Conservation (phyloP, 2,329 filamentous ascomycete genomes). For the Pseudocercospora fijiensis region DNA sequence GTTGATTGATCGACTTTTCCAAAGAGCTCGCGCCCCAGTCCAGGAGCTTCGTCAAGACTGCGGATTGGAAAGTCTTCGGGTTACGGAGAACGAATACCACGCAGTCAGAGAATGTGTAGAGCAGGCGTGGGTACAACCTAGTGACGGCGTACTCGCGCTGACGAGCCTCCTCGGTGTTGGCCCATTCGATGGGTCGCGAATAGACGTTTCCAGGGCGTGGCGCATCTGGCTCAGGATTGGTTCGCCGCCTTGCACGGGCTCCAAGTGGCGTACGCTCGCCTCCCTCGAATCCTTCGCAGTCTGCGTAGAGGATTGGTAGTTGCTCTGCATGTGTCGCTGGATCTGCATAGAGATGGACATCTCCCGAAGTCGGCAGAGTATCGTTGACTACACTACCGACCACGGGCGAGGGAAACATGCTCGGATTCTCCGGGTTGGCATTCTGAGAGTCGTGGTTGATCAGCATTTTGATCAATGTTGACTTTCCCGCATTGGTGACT, state of each 20-base stretch:
- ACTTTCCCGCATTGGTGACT: slow-evolving; percentile 49
- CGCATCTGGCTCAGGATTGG: slow-evolving; percentile 20
- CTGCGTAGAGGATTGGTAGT: slow-evolving; percentile 51
- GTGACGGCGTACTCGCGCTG: slow-evolving; percentile 43
- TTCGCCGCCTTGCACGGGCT: slow-evolving; percentile 28
- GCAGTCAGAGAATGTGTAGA: slow-evolving; percentile 48
- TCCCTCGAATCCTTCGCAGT: slow-evolving; percentile 55
- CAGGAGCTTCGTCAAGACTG: slow-evolving; percentile 43
- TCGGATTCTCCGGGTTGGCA: slow-evolving; percentile 30
- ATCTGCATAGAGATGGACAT: slow-evolving; percentile 55
- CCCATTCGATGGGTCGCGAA: slow-evolving; percentile 37
- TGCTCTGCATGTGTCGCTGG: slow-evolving; percentile 43
- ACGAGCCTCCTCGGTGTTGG: slow-evolving; percentile 32
- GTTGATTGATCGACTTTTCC: slow-evolving; percentile 57
- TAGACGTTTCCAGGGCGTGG: slow-evolving; percentile 24
- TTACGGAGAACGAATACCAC: slow-evolving; percentile 46
- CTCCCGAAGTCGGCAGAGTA: slow-evolving; percentile 50
- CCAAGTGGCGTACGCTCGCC: slow-evolving; percentile 47
- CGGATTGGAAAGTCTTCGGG: slow-evolving; percentile 40
- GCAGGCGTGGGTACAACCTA: slow-evolving; percentile 43
- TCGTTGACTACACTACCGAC: slow-evolving; percentile 45
- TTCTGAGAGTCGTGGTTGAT: slow-evolving; percentile 42
- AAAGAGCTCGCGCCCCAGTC: slow-evolving; percentile 54
- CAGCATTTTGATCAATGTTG: slow-evolving; percentile 52
- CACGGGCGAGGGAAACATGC: slow-evolving; percentile 45